Conservation (phyloP, 768 basidiomycete species). For the Collybia nuda region DNA sequence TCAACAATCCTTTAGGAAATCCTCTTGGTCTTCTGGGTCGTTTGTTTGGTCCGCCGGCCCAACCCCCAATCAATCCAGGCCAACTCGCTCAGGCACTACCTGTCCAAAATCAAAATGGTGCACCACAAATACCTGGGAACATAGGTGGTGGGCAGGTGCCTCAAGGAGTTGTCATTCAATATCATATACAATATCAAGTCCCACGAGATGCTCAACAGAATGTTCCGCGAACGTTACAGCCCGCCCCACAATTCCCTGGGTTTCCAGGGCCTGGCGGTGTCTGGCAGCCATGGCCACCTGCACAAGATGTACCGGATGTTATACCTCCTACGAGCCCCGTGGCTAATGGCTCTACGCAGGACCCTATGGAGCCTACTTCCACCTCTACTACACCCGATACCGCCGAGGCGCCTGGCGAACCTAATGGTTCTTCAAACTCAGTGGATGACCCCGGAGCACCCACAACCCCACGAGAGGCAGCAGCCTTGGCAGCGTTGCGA, state of each 20-base stretch:
- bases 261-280: constrained; percentile 62
- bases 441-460: constrained; percentile 7
- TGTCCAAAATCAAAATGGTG: constrained; percentile 22
- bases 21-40: constrained; percentile 55
- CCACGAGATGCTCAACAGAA: constrained; percentile 31
- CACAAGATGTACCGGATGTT: constrained; percentile 20
- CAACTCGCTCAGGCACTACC: constrained; percentile 29
- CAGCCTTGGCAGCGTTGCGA: constrained; percentile 66
- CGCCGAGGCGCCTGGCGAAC: background rate
- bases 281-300: constrained; percentile 66
- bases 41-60: constrained; percentile 53
- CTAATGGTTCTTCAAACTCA: background rate
- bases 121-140: constrained; percentile 27
- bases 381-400: background rate
- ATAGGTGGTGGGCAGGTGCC: constrained; percentile 33
- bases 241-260: constrained; percentile 56
- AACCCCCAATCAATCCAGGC: constrained; percentile 34
- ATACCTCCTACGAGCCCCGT: constrained; percentile 1
- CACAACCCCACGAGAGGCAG: constrained; percentile 40
- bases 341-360: too few relatives aligned
- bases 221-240: constrained; percentile 29
- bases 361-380: background rate
- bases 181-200: constrained; percentile 60
- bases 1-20: constrained; percentile 46
- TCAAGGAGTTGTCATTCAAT: constrained; percentile 58